Evolutionary conservation across 225 moss, liverwort and hornwort species (phyloP), one percentile per base, ranked within the genome.

Genomic region (Pseudisothecium myosuroides): DNA sequence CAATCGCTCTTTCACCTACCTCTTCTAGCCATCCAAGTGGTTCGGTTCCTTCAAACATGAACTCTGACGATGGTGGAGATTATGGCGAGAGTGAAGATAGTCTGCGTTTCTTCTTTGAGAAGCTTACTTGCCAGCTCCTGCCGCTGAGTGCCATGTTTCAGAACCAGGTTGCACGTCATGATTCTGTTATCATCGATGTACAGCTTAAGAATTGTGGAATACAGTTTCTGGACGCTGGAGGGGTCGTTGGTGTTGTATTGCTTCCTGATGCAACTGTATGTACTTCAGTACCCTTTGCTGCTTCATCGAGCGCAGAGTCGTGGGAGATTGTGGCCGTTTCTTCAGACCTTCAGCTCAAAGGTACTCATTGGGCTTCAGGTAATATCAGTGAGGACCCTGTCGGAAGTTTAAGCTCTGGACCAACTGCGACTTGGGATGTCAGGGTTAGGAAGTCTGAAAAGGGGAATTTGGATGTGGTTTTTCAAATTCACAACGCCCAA

Each of bases 311-410:
- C 47, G 87, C 93, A 56, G 91, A 91, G 80, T 88, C 84, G 17
- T 91, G 94, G 92, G 95, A 96, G 93, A 80, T 97, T 79, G 91
- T 94, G 82, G 95, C 89, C 62, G 94, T 94, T 85, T 92, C 93
- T 81, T 94, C 95, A 73, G 95, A 94, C 81, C 86, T 97, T 78
- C 94, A 94, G 90, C 88, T 98, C 45, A 98, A 94, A 85, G 98
- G 98, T 79, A 97, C 96, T 80, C 85, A 87, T 59, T 98, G 97
- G 98, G 95, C 97, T 76, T 95, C 96, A 82, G 96, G 98, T 74
- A 98, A 97, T 82, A 83, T 93, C 68, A 87, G 78, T 62, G 92
- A 91, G 58, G 92, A 96, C 85, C 90, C 94, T 85, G 83, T 97
- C 43, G 96, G 97, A 88, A 96, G 94, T 90, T 87, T 91, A 60